These are phyloP conservation scores for Phytophthora pinifolia DNA, from an alignment of 352 stramenopile species.

Conservation along the genomic window DNA sequence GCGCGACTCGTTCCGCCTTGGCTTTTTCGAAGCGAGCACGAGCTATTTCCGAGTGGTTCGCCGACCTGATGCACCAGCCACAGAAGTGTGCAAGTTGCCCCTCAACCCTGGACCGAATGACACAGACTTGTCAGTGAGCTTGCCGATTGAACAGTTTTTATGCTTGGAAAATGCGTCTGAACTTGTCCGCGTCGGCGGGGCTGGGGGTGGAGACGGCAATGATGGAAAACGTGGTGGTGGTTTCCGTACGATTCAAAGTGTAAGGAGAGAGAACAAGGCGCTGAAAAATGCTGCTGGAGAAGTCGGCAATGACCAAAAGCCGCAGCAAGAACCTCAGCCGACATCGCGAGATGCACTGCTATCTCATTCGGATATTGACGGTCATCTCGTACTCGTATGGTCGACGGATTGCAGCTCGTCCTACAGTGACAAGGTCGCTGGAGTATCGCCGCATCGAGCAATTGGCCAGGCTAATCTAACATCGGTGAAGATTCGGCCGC, in stretches of 20 bases:
- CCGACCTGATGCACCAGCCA: slow-evolving; percentile 2
- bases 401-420: slow-evolving; percentile 37
- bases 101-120: slow-evolving; percentile 14
- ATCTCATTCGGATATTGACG: slow-evolving; percentile 48
- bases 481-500: slow-evolving; percentile 56
- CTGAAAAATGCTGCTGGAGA: slow-evolving; percentile 40
- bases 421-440: slow-evolving; percentile 19
- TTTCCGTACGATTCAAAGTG: slow-evolving; percentile 86
- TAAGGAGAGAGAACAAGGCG: slow-evolving; percentile 84
- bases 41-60: slow-evolving; percentile 74
- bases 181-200: slow-evolving; percentile 33
- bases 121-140: slow-evolving; percentile 19
- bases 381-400: slow-evolving; percentile 71
- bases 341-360: slow-evolving; percentile 63
- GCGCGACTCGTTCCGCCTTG: slow-evolving; percentile 43
- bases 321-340: slow-evolving; percentile 46
- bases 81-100: slow-evolving; percentile 22
- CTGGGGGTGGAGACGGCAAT: slow-evolving; percentile 26
- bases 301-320: slow-evolving; percentile 20
- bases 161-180: slow-evolving; percentile 70
- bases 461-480: slow-evolving; percentile 72
- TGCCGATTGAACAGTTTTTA: slow-evolving; percentile 73
- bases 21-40: slow-evolving; percentile 75
- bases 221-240: slow-evolving; percentile 50
- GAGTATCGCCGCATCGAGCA: slow-evolving; percentile 19